Evolutionary conservation across 768 basidiomycete genomes (phyloP).

Genomic region (Lyophyllum decastes): DNA sequence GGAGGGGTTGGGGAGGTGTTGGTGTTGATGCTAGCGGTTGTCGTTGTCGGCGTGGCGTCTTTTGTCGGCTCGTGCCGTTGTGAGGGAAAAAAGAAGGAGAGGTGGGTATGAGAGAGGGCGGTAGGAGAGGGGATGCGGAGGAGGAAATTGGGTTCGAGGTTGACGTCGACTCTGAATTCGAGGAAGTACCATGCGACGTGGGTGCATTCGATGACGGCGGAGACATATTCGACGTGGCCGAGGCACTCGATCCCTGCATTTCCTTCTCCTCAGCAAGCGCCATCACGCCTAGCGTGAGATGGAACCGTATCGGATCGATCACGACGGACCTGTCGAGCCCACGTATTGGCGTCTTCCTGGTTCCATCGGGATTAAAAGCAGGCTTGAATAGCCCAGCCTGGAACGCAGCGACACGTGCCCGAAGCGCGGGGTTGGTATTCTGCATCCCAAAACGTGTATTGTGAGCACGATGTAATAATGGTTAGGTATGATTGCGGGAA

Average conservation of each 20-base stretch:
- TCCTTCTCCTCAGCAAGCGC: constrained; percentile 40
- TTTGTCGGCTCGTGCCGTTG: too few relatives aligned
- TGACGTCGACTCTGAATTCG: too few relatives aligned
- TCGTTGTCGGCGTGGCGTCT: too few relatives aligned
- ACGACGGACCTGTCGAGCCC: constrained; percentile 67
- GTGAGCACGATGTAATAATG: background rate
- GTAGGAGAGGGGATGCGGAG: too few relatives aligned
- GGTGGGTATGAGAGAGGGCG: too few relatives aligned
- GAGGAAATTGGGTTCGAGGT: too few relatives aligned
- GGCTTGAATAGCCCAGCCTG: background rate
- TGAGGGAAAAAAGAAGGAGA: too few relatives aligned
- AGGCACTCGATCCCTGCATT: too few relatives aligned
- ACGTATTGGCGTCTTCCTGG: constrained; percentile 26
- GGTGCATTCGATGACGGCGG: too few relatives aligned
- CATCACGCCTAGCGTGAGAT: constrained; percentile 79
- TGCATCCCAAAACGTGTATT: background rate
- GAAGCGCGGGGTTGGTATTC: constrained; percentile 3
- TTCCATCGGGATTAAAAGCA: background rate
- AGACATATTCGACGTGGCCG: too few relatives aligned
- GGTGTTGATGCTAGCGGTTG: background rate
- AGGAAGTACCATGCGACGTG: too few relatives aligned
- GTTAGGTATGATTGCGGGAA: background rate
- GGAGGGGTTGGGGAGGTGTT: constrained; percentile 1
- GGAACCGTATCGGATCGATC: constrained; percentile 58
- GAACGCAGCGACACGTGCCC: background rate